These are phyloP conservation scores for Alternaria postmessia DNA, from an alignment of 2,329 filamentous ascomycete genomes.

Conservation along the genomic window DNA sequence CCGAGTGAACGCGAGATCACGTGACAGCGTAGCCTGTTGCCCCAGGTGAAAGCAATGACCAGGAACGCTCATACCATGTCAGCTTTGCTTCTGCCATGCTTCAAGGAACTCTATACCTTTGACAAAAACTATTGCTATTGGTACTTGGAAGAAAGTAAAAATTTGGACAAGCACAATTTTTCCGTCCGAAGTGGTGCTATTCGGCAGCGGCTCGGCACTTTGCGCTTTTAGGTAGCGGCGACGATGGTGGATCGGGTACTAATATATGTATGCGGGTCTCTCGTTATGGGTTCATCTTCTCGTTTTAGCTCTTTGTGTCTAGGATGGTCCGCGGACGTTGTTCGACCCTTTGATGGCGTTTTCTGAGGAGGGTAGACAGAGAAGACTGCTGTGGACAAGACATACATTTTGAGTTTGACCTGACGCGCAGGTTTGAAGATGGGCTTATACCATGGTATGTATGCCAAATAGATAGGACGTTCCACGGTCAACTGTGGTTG, in stretches of 20 bases:
- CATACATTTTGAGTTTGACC: background rate
- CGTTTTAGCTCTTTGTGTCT: background rate
- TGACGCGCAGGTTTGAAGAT: background rate
- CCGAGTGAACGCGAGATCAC: slow-evolving; percentile 20
- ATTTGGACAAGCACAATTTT: slow-evolving; percentile 21
- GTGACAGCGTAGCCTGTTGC: slow-evolving; percentile 20
- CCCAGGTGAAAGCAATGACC: slow-evolving; percentile 15
- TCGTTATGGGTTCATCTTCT: background rate
- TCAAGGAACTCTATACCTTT: slow-evolving; percentile 16
- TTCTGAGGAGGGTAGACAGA: background rate
- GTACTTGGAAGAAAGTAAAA: background rate
- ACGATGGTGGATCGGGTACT: slow-evolving; percentile 12
- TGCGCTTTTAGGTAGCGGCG: slow-evolving; percentile 21
- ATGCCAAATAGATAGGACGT: background rate
- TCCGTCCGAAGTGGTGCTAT: slow-evolving; percentile 14
- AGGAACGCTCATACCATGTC: slow-evolving; percentile 17
- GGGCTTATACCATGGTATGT: background rate
- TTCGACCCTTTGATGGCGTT: background rate
- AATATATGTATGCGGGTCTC: slow-evolving; percentile 1
- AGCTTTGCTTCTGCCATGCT: slow-evolving; percentile 15
- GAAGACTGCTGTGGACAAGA: background rate
- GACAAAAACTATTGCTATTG: background rate
- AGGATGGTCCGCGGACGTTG: background rate
- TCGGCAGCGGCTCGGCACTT: slow-evolving; percentile 27
- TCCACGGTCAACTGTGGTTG: background rate